phyloP scores from a whole-genome alignment of 1,284 basidiomycete species.

The Apiotrichum brassicae region DNA sequence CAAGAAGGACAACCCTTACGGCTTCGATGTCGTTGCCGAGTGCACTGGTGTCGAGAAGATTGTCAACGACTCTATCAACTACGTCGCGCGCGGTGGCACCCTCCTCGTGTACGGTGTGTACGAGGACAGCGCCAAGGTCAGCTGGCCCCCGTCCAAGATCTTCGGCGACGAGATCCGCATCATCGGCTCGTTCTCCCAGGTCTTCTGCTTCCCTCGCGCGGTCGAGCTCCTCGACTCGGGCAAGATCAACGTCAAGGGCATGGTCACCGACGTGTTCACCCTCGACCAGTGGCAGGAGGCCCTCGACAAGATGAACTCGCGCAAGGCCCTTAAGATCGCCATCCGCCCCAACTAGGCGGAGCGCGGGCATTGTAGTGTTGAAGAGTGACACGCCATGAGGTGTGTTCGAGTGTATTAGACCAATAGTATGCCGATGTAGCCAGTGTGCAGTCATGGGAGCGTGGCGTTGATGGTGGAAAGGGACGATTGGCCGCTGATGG shows the following conservation, averaged over 20 bases:
- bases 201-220: slow-evolving; percentile 77
- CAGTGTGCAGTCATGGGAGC: background rate
- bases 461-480: too few species aligned
- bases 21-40: slow-evolving; percentile 83
- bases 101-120: slow-evolving; percentile 56
- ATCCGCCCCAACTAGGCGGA: slow-evolving; percentile 29
- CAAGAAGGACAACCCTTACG: slow-evolving; percentile 70
- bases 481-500: too few species aligned
- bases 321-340: slow-evolving; percentile 47
- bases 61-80: slow-evolving; percentile 72
- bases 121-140: slow-evolving; percentile 63
- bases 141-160: slow-evolving; percentile 78
- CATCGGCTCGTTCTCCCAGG: slow-evolving; percentile 78
- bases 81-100: slow-evolving; percentile 58
- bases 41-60: slow-evolving; percentile 76
- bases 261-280: slow-evolving; percentile 70
- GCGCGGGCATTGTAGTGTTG: background rate
- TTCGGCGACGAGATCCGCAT: slow-evolving; percentile 80
- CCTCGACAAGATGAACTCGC: slow-evolving; percentile 69
- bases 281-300: slow-evolving; percentile 72
- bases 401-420: background rate
- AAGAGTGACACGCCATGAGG: background rate
- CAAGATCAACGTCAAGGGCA: slow-evolving; percentile 72
- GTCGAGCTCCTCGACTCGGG: slow-evolving; percentile 79
- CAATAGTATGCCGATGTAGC: slow-evolving; percentile 1